Evolutionary conservation across 495 filamentous ascomycete genomes (phyloP).

Genomic region (Articulospora tetracladia): DNA sequence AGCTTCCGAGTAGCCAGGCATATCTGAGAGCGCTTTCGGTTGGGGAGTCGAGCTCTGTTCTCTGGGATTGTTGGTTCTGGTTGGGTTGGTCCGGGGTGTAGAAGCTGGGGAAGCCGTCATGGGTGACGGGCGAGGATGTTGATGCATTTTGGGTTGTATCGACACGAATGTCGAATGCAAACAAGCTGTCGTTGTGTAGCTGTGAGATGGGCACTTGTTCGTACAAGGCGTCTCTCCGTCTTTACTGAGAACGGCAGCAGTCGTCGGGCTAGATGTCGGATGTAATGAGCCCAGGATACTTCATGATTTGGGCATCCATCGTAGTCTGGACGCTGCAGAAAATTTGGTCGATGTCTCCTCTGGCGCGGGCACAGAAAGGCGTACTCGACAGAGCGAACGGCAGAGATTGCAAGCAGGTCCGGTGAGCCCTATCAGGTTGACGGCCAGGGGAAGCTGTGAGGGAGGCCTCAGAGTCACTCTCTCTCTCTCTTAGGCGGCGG

Average conservation of each 20-base stretch:
- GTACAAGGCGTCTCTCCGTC: constrained; percentile 11
- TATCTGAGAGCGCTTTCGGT: constrained; percentile 22
- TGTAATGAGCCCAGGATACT: constrained; percentile 17
- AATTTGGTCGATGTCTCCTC: constrained; percentile 5
- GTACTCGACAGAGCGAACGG: constrained; percentile 4
- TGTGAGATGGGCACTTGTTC: constrained; percentile 3
- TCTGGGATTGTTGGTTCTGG: constrained; percentile 68
- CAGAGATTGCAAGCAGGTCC: constrained; percentile 1
- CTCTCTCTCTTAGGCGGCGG: constrained; percentile 23
- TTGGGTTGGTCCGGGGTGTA: constrained; percentile 61
- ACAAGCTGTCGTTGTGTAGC: constrained; percentile 7
- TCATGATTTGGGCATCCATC: constrained; percentile 28
- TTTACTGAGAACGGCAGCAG: constrained; percentile 13
- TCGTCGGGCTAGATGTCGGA: constrained; percentile 21
- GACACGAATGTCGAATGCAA: constrained; percentile 1
- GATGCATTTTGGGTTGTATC: constrained; percentile 60
- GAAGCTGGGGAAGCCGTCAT: constrained; percentile 61
- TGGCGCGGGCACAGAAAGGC: neutral
- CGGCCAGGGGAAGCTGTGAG: constrained; percentile 11
- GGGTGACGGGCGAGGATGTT: constrained; percentile 70
- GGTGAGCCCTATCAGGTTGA: constrained; percentile 20
- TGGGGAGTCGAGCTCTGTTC: constrained; percentile 37
- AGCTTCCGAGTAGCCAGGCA: constrained; percentile 22
- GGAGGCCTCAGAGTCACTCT: constrained; percentile 12
- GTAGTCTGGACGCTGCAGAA: constrained; percentile 7